These are phyloP conservation scores for Smittium culicis DNA, from an alignment of 371 early-diverging fungal genomes.

Conservation along the genomic window DNA sequence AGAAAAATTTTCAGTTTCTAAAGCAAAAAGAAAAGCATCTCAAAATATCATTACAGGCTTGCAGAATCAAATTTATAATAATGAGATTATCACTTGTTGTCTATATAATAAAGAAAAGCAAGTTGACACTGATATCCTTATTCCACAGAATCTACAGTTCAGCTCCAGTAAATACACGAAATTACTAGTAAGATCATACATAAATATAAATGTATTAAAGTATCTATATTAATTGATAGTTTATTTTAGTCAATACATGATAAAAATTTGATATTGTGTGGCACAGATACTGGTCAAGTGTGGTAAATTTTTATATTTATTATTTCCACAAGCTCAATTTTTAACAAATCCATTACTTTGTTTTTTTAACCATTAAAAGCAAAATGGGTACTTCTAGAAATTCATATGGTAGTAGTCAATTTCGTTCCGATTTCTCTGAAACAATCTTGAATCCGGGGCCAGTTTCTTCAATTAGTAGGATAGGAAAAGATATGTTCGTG, in stretches of 20 bases:
- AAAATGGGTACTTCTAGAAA: neutral
- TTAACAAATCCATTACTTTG: neutral
- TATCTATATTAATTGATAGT: neutral
- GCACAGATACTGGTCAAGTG: neutral
- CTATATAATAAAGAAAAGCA: neutral
- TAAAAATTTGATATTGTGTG: neutral
- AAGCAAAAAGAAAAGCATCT: neutral
- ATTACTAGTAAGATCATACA: neutral
- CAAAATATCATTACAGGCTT: neutral
- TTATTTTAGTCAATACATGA: no score
- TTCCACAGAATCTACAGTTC: neutral
- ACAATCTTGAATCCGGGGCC: neutral
- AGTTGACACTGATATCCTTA: neutral
- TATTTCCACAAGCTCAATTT: neutral
- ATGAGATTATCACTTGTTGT: neutral
- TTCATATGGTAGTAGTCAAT: neutral
- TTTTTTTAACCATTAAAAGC: neutral
- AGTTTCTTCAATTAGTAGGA: neutral
- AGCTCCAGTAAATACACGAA: neutral
- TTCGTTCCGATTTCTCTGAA: neutral
- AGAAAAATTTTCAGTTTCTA: neutral
- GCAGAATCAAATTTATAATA: neutral
- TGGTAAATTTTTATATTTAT: neutral
- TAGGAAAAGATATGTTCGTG: neutral
- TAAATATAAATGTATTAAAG: neutral